Conservation (phyloP, 352 stramenopile species). For the Pseudoperonospora humuli region DNA sequence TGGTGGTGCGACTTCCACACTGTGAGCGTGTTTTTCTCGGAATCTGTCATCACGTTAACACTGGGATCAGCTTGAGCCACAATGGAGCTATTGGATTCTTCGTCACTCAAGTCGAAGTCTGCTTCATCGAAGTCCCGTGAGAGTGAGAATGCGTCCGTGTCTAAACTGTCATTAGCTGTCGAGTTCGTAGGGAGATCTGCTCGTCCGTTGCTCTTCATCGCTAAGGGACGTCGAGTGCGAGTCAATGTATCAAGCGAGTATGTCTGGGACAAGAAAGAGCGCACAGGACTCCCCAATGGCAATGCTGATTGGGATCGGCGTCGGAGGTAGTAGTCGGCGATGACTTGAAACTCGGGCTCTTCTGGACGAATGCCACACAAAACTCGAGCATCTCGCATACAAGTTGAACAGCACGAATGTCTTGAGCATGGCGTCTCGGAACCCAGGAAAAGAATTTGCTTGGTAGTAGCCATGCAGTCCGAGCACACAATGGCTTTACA, state of each 20-base stretch:
- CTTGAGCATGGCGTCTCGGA: conserved; percentile 9
- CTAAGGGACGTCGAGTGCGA: conserved; percentile 2
- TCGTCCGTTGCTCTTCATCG: conserved; percentile 5
- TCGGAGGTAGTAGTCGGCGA: conserved; percentile 19
- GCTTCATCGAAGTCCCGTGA: conserved; percentile 27
- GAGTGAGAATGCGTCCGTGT: conserved; percentile 16
- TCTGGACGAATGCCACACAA: conserved; percentile 12
- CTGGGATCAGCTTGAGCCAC: conserved; percentile 14
- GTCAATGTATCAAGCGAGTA: conserved; percentile 14
- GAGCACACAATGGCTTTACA: conserved; percentile 23
- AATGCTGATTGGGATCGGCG: background rate
- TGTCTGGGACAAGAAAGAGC: conserved; percentile 2
- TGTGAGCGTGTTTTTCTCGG: conserved; percentile 12
- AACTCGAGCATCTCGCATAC: conserved; percentile 23
- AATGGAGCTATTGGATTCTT: conserved; percentile 13
- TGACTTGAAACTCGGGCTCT: conserved; percentile 19
- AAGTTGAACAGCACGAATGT: conserved; percentile 23
- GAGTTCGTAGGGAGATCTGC: conserved; percentile 17
- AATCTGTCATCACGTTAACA: conserved; percentile 6
- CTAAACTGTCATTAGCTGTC: conserved; percentile 14
- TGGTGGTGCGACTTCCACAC: conserved; percentile 3
- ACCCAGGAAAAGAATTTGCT: conserved; percentile 23
- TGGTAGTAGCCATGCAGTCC: conserved; percentile 20
- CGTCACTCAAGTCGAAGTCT: conserved; percentile 26
- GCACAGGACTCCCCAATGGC: background rate